phyloP scores from a whole-genome alignment of 305 asterid genomes.

The Striga hermonthica region DNA sequence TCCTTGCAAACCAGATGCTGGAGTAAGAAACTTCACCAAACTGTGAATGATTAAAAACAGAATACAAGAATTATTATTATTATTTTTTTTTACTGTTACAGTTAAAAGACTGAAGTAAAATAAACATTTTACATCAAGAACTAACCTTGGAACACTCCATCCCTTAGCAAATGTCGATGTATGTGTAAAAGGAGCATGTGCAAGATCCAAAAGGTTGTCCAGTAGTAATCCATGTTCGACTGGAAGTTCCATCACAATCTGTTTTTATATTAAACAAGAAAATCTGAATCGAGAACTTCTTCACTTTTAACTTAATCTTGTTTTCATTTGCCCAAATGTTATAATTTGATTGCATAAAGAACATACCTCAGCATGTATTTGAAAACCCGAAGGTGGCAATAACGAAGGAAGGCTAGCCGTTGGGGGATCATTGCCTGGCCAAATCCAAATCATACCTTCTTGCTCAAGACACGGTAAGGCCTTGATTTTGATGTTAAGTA shows the following conservation, averaged over 20 bases:
- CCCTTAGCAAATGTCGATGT: constrained; percentile 94
- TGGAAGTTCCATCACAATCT: constrained; percentile 90
- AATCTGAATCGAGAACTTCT: background rate
- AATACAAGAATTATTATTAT: too few species aligned
- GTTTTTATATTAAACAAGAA: constrained; percentile 26
- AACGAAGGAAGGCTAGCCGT: constrained; percentile 69
- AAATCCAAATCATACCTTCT: constrained; percentile 89
- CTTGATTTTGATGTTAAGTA: constrained; percentile 58
- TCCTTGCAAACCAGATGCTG: constrained; percentile 78
- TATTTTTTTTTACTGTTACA: background rate
- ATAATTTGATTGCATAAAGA: background rate
- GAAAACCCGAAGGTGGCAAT: constrained; percentile 75
- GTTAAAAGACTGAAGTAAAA: background rate
- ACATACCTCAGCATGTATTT: constrained; percentile 84
- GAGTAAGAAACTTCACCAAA: constrained; percentile 86
- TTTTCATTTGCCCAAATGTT: background rate
- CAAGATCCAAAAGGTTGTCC: constrained; percentile 93
- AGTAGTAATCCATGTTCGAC: constrained; percentile 86
- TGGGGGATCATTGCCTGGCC: constrained; percentile 91
- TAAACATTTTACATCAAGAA: background rate
- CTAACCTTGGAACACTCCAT: constrained; percentile 84
- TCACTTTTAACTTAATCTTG: too few species aligned
- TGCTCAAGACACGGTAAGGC: constrained; percentile 85
- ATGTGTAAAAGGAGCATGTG: constrained; percentile 93
- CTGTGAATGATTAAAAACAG: constrained; percentile 43